Conservation (phyloP, 192 early-diverging fungal genomes). For the Piromyces finnis region DNA sequence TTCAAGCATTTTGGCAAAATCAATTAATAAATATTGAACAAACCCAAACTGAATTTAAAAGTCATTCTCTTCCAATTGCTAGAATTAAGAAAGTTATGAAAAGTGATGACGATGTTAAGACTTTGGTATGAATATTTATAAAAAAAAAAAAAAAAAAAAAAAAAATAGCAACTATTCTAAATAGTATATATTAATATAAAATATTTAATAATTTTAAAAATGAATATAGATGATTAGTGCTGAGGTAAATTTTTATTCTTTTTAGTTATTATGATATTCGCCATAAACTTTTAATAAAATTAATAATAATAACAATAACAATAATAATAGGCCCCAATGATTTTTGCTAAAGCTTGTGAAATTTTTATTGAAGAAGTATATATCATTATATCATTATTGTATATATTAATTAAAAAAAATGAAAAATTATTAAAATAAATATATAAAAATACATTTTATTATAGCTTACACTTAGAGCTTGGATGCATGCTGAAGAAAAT, state of each 20-base stretch:
- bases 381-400: no score
- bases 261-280: no score
- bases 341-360: not conserved
- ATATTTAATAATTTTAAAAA: not conserved
- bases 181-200: no score
- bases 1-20: conserved; percentile 41
- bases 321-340: not conserved
- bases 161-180: no score
- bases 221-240: not conserved
- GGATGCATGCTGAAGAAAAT: conserved; percentile 90
- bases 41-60: conserved; percentile 69
- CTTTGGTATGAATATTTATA: conserved; percentile 15
- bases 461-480: conserved; percentile 24
- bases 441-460: not conserved
- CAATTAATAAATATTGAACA: conserved; percentile 44
- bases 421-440: no score
- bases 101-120: conserved; percentile 85
- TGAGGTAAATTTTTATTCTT: no score
- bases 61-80: conserved; percentile 76
- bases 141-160: no score
- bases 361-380: not conserved
- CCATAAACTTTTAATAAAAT: no score
- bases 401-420: no score
- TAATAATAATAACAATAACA: no score
- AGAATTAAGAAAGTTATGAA: conserved; percentile 99